A percentile compares a stretch with the other conserved stretches of the same genome.
phyloP scores from a whole-genome alignment of 306 rosid species.

The Acmispon strigosus region DNA sequence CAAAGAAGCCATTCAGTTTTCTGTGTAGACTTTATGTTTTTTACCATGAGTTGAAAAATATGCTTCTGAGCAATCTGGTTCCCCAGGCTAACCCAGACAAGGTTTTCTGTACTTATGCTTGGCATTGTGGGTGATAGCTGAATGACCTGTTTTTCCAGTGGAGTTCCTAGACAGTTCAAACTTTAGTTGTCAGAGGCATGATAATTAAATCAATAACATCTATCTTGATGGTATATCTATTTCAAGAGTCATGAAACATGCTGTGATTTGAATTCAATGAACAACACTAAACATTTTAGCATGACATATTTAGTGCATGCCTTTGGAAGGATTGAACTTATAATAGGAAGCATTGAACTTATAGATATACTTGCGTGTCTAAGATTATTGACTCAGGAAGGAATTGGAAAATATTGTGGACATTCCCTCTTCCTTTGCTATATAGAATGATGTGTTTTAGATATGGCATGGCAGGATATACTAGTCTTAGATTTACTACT shows the following conservation, averaged over 20 bases:
- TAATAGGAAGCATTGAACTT: no score
- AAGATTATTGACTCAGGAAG: no score
- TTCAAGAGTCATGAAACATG: not conserved
- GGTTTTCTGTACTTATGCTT: slow-evolving; percentile 29
- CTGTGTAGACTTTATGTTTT: slow-evolving; percentile 31
- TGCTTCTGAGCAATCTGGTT: slow-evolving; percentile 36
- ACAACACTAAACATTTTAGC: not conserved
- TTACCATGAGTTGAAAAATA: slow-evolving; percentile 41
- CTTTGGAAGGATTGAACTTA: no score
- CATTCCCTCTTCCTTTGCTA: no score
- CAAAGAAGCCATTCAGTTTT: slow-evolving; percentile 50
- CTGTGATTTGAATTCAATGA: not conserved
- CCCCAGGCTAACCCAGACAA: slow-evolving; percentile 50
- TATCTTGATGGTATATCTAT: not conserved
- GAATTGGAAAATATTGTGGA: no score
- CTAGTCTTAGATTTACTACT: no score
- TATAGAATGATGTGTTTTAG: no score
- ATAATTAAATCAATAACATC: not conserved
- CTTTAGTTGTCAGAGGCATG: not conserved
- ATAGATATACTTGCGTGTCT: no score
- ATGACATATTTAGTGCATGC: not conserved
- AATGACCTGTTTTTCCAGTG: slow-evolving; percentile 25
- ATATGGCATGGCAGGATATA: no score
- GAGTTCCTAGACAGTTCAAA: slow-evolving; percentile 37
- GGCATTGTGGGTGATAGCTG: slow-evolving; percentile 51